Percentiles rank a stretch among this genome's conserved stretches.
phyloP scores from a whole-genome alignment of 1,284 basidiomycete species.

The Chalciporus piperatoides region DNA sequence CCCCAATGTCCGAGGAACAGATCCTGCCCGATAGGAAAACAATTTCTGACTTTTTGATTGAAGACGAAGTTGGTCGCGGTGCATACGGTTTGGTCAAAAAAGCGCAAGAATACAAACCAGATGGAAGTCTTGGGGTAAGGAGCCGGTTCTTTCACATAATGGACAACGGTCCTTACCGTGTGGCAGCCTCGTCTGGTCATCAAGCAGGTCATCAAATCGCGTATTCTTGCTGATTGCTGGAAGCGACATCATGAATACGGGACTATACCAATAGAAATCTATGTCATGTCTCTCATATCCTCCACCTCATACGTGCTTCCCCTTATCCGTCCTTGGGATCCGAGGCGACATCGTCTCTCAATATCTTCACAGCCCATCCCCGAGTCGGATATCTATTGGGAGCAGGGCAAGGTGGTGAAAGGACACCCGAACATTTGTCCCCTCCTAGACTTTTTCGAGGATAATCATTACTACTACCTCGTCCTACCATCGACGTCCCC shows the following conservation, averaged over 20 bases:
- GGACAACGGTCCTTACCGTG: conserved; percentile 18
- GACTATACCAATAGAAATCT: conserved; percentile 98
- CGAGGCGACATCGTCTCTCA: conserved; percentile 41
- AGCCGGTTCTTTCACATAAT: conserved; percentile 3
- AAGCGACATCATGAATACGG: conserved; percentile 94
- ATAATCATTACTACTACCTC: conserved; percentile 95
- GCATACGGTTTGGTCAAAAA: conserved; percentile 96
- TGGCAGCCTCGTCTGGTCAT: conserved; percentile 75
- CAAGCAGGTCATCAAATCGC: conserved; percentile 98
- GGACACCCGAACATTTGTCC: conserved; percentile 93
- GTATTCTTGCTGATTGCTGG: conserved; percentile 99
- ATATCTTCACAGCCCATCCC: conserved; percentile 10
- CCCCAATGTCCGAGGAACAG: conserved; percentile 48
- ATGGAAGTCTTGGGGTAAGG: conserved; percentile 81
- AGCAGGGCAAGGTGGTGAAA: conserved; percentile 65
- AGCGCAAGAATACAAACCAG: conserved; percentile 72
- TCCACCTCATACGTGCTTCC: conserved; percentile 72
- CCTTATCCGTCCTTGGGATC: conserved; percentile 76
- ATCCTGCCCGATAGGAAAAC: conserved; percentile 56
- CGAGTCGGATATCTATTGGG: conserved; percentile 46
- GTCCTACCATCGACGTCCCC: conserved; percentile 71
- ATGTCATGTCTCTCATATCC: conserved; percentile 91
- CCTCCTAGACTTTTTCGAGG: conserved; percentile 96
- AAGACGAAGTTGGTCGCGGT: conserved; percentile 89
- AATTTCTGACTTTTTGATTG: conserved; percentile 78